These are phyloP conservation scores for Sugiyamaella sp. DNA, from an alignment of 1,139 yeast genomes.

Conservation along the genomic window DNA sequence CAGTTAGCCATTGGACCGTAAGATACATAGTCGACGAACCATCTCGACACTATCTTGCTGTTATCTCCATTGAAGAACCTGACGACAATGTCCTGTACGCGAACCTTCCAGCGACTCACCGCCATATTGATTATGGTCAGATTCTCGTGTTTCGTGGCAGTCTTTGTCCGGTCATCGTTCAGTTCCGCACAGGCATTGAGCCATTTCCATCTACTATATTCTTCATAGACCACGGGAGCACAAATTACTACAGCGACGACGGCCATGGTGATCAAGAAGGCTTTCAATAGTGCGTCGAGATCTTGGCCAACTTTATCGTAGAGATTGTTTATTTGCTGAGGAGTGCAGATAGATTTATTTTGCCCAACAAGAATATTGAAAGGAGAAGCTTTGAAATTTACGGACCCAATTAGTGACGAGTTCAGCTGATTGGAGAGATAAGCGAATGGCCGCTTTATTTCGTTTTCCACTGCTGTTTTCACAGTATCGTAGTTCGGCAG, in stretches of 20 bases:
- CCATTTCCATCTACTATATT: conserved; percentile 55
- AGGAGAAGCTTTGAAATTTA: conserved; percentile 20
- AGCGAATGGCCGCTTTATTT: conserved; percentile 58
- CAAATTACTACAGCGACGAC: conserved; percentile 47
- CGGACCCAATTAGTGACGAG: conserved; percentile 21
- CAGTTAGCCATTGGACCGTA: conserved; percentile 41
- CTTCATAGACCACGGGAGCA: conserved; percentile 50
- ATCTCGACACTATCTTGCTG: conserved; percentile 31
- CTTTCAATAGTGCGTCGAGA: conserved; percentile 2
- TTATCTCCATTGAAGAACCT: conserved; percentile 13
- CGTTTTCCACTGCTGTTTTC: conserved; percentile 50
- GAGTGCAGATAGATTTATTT: conserved; percentile 19
- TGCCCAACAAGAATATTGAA: conserved; percentile 25
- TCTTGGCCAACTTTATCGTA: conserved; percentile 19
- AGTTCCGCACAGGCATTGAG: conserved; percentile 37
- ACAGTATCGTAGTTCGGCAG: conserved; percentile 64
- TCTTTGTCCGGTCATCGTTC: neutral
- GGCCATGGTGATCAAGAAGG: conserved; percentile 41
- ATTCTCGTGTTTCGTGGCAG: conserved; percentile 11
- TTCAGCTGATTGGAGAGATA: conserved; percentile 49
- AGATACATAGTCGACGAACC: conserved; percentile 42
- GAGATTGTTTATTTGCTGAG: conserved; percentile 20
- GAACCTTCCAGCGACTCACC: conserved; percentile 21
- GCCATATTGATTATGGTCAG: conserved; percentile 23
- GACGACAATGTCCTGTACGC: conserved; percentile 24